Base-by-base conservation (phyloP, 176 grass and related monocot genomes). In the Triticum turgidum region DNA sequence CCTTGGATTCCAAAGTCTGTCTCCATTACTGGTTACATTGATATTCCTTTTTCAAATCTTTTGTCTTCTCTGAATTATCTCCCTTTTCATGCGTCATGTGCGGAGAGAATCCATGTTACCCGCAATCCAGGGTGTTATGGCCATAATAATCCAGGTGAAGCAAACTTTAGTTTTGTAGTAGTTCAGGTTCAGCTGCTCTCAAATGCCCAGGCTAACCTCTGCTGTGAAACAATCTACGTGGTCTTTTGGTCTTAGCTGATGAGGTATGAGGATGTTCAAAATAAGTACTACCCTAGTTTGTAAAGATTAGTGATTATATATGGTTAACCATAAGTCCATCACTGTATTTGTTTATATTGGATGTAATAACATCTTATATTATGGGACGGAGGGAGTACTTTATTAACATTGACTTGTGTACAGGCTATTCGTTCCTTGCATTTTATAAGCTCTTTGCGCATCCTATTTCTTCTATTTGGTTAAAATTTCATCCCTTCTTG, bases 401-500 rank as follows among this genome's bases (percentile, higher is more conserved):
- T 8, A 67, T 90, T 52, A 73, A 66, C 12, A 13, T 35, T 29
- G 20, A 61, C 4, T 42, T 78, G 68, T 86, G 27, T 45, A 54
- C 4, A 35, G 42, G 64, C 14, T 13, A 25, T 75, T 75, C 33
- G 11, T 75, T 84, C 51, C 33, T 47, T 78, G 61, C 61, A 80
- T 80, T 86, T 47, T 5, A 20, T 10, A 22, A 41, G 29, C 27
- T 79, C 76, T 52, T 81, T 82, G 25, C 81, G 54, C 51, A 87
- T 87, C 51, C 38, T 39, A 27, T 76, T 80, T 86, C 37, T 76
- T 70, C 70, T 76, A 39, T 82, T 79, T 72, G 34, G 14, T 74
- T 89, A 62, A 79, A 63, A 22, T 51, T 80, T 9, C 76, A 61
- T 77, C 35, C 78, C 15, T 62, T 30, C 6, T 91, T 90, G 80